Conservation (phyloP, 148 eudicot genomes). For the Persicaria maculosa region DNA sequence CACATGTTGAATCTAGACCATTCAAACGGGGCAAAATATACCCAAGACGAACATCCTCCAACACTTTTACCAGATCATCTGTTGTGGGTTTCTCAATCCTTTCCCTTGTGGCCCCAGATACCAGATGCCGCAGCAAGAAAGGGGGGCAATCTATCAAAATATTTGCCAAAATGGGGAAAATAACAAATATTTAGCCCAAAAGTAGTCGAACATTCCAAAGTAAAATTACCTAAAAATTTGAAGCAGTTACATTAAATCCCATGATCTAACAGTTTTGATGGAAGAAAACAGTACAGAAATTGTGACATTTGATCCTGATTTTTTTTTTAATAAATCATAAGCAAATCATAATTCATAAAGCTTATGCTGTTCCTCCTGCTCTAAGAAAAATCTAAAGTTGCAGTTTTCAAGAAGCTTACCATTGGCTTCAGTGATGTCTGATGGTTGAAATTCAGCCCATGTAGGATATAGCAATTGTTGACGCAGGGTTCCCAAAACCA, state of each 20-base stretch:
- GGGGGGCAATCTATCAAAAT: conserved; percentile 26
- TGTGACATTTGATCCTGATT: neutral
- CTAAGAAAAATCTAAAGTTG: neutral
- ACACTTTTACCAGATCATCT: conserved; percentile 53
- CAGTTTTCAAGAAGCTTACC: conserved; percentile 33
- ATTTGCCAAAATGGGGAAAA: neutral
- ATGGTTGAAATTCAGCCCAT: conserved; percentile 48
- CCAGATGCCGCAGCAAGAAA: conserved; percentile 39
- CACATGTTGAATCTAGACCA: conserved; percentile 61
- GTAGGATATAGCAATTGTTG: conserved; percentile 96
- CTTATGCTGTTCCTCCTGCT: neutral
- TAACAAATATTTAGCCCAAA: neutral
- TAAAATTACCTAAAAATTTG: neutral
- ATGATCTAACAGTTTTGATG: neutral
- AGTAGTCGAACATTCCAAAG: neutral
- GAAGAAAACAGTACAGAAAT: neutral
- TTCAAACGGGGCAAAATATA: conserved; percentile 56
- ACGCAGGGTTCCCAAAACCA: conserved; percentile 95
- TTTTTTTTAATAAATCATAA: neutral
- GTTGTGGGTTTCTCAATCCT: conserved; percentile 52
- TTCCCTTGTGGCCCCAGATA: conserved; percentile 19
- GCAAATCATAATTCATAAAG: neutral
- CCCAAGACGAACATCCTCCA: conserved; percentile 85
- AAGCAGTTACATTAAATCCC: neutral
- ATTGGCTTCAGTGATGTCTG: conserved; percentile 31